Percentiles rank a stretch among this genome's conserved stretches.
Evolutionary conservation across 192 early-diverging fungal species (phyloP).

Genomic region (Linderina pennispora): DNA sequence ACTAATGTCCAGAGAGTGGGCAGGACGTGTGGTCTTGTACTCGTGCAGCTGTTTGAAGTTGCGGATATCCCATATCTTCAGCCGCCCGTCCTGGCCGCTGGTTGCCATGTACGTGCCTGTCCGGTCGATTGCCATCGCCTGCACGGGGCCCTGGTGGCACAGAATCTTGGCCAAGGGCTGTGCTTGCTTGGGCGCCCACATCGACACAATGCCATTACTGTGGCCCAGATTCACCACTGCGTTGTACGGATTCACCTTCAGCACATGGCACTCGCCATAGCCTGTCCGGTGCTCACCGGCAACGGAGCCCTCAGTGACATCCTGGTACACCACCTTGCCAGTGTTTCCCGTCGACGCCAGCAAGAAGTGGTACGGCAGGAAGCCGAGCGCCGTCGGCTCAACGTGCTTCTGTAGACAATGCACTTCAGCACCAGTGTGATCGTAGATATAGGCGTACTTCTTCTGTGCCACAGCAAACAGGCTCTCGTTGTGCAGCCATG

Average conservation of each 20-base stretch:
- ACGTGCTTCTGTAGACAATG: constrained; percentile 81
- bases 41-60: constrained; percentile 72
- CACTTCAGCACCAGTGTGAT: constrained; percentile 82
- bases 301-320: constrained; percentile 83
- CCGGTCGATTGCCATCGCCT: constrained; percentile 77
- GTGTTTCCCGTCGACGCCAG: constrained; percentile 75
- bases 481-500: constrained; percentile 93
- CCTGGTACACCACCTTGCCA: constrained; percentile 86
- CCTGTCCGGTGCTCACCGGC: constrained; percentile 74
- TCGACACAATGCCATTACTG: constrained; percentile 76
- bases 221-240: constrained; percentile 92
- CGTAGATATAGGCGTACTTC: constrained; percentile 92
- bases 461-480: constrained; percentile 96
- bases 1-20: constrained; percentile 73
- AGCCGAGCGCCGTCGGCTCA: constrained; percentile 79
- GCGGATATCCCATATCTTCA: constrained; percentile 93
- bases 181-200: constrained; percentile 85
- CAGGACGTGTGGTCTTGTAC: constrained; percentile 74
- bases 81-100: constrained; percentile 78
- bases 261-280: constrained; percentile 70
- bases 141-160: constrained; percentile 84
- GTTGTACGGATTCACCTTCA: constrained; percentile 87
- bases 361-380: constrained; percentile 90
- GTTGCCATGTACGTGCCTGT: constrained; percentile 84
- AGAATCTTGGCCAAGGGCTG: constrained; percentile 89